Evolutionary conservation across 192 early-diverging fungal genomes (phyloP), one percentile per base, ranked within the genome.

Genomic region (Dimargaris xerosporica): DNA sequence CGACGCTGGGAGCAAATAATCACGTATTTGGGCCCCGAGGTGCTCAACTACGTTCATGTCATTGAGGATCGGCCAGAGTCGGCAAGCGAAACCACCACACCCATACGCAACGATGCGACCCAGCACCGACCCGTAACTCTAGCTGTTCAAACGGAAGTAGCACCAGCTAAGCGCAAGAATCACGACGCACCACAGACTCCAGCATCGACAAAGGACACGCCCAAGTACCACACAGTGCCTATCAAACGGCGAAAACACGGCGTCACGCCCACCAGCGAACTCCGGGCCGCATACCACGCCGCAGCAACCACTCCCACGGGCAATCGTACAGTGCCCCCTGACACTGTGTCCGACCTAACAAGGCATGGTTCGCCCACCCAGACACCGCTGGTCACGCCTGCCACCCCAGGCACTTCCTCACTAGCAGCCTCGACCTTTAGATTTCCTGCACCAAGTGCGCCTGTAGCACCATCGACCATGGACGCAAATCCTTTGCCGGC

Each of bases 1-100:
- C 11, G 16, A 16, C 56, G 56, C 56, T 59, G 56, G 56, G 16
- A 9, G 17, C 56, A 59, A 25, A 59, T 59, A 34, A 5, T 59
- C 30, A 42, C 56, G 5, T 59, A 39, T n/a, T 16, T 59, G 42
- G 56, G 56, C 16, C 56, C 56, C 29, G 28, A 59, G 30, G 56
- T 59, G 16, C 56, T 59, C 42, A 59, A 59, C 34, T 59, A 59
- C 31, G 56, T 59, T 23, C 56, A 59, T n/a, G 56, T 59, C 29
- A 59, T 59, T 29, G 56, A 59, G 42, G 34, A 31, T 29, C 28
- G 34, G 17, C 17, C 12, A 12, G 56, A 59, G 34, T 25, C 17
- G 23, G 15, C 34, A 59, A 29, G 2, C 1, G 31, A n/a, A 39
- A 16, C 56, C 30, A 34, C 31, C 26, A 15, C 56, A 21, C 19